Conservation (phyloP, 2,329 filamentous ascomycete species). For the Calycina marina region DNA sequence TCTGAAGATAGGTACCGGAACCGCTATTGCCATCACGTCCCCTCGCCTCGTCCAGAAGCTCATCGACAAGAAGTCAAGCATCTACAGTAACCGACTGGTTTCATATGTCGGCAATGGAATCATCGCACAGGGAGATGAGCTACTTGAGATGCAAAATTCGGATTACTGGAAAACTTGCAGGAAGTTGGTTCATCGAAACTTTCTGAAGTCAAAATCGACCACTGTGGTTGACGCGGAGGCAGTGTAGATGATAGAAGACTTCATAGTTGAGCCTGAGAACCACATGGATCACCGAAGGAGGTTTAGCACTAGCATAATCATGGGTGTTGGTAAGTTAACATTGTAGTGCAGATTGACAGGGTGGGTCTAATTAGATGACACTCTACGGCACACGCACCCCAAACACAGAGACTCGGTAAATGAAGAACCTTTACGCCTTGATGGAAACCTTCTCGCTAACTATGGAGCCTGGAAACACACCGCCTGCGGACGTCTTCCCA, state of each 20-base stretch:
- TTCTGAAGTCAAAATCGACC: too few species aligned
- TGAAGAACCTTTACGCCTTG: neutral
- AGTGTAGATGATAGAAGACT: slow-evolving; percentile 17
- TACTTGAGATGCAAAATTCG: slow-evolving; percentile 18
- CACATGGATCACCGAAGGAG: slow-evolving; percentile 25
- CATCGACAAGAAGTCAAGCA: neutral
- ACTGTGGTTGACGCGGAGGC: too few species aligned
- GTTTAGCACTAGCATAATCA: slow-evolving; percentile 25
- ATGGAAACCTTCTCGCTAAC: neutral
- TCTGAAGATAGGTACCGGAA: slow-evolving; percentile 1
- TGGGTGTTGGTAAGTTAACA: too few species aligned
- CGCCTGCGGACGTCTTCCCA: slow-evolving; percentile 1
- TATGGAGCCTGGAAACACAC: neutral
- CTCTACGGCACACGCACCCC: neutral
- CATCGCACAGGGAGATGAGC: neutral
- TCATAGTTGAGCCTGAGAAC: slow-evolving; percentile 19
- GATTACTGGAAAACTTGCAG: slow-evolving; percentile 23
- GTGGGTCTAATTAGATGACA: too few species aligned
- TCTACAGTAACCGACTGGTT: neutral
- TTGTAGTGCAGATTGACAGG: too few species aligned
- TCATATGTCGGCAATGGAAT: neutral
- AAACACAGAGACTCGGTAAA: neutral
- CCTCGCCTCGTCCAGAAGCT: neutral
- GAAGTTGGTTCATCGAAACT: slow-evolving; percentile 16
- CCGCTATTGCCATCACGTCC: neutral